Conservation (phyloP, 148 eudicot species). For the Cornus controversa region DNA sequence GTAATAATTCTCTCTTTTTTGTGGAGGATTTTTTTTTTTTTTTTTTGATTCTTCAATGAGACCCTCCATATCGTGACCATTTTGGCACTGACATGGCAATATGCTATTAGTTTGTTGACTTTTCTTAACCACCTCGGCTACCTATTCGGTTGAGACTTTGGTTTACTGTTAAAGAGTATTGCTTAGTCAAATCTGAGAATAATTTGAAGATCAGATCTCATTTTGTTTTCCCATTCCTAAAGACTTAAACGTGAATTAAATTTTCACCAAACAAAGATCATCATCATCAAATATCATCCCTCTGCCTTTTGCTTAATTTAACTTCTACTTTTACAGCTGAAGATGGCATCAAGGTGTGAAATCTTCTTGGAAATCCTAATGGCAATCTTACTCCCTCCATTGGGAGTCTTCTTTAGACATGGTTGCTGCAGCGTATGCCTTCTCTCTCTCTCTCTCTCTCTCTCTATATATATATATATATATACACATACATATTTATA, state of each 20-base stretch:
- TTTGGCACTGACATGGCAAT: neutral
- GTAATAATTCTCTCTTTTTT: too few species aligned
- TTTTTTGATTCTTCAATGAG: too few species aligned
- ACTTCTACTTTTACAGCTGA: neutral
- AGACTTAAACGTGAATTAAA: slow-evolving; percentile 9
- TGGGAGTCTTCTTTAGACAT: slow-evolving; percentile 27
- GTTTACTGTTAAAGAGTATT: neutral
- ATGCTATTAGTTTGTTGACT: neutral
- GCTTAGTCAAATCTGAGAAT: neutral
- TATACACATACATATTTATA: too few species aligned
- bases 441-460: neutral
- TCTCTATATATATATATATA: neutral
- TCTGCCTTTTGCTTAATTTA: neutral
- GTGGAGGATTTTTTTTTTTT: too few species aligned
- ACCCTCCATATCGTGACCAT: too few species aligned
- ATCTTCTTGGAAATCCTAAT: slow-evolving; percentile 21
- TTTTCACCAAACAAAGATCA: too few species aligned
- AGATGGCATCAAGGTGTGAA: slow-evolving; percentile 12
- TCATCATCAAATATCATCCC: neutral
- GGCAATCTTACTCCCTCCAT: slow-evolving; percentile 37
- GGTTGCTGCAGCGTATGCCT: slow-evolving; percentile 35
- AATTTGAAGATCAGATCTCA: neutral
- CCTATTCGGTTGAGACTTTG: neutral
- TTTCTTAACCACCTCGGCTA: neutral
- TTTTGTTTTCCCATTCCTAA: neutral